These are phyloP conservation scores for Ogataea hybrid DNA, from an alignment of 1,139 yeast genomes.

Conservation along the genomic window DNA sequence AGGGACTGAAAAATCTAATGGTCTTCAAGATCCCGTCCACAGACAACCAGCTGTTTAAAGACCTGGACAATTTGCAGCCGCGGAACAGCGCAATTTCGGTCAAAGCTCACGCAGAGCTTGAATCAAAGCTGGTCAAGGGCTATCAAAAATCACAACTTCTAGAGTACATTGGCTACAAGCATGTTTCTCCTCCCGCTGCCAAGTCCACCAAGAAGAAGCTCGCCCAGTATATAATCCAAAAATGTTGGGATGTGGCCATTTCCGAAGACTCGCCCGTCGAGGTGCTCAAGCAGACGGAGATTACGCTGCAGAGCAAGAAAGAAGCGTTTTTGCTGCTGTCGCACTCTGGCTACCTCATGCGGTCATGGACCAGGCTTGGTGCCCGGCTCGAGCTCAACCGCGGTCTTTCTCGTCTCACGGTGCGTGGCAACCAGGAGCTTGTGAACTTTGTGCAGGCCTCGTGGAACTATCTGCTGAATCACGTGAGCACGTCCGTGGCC, in stretches of 20 bases:
- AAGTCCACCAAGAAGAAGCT: constrained; percentile 12
- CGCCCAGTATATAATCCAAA: constrained; percentile 13
- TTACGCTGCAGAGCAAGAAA: constrained; percentile 38
- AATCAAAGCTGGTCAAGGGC: constrained; percentile 30
- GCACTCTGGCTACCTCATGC: constrained; percentile 45
- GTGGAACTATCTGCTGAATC: constrained; percentile 31
- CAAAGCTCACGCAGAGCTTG: constrained; percentile 33
- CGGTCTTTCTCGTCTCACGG: constrained; percentile 35
- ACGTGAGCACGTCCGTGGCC: constrained; percentile 21
- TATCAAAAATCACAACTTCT: constrained; percentile 35
- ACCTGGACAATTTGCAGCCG: constrained; percentile 36
- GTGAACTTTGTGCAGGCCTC: constrained; percentile 32
- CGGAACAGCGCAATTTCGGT: constrained; percentile 26
- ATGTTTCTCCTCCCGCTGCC: constrained; percentile 1
- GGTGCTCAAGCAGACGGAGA: constrained; percentile 37
- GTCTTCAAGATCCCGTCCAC: constrained; percentile 33
- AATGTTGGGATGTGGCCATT: constrained; percentile 16
- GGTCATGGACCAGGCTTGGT: constrained; percentile 53
- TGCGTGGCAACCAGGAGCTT: constrained; percentile 35
- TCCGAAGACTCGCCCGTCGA: constrained; percentile 37
- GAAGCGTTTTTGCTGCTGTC: constrained; percentile 52
- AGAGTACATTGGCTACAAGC: constrained; percentile 21
- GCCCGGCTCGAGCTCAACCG: constrained; percentile 48
- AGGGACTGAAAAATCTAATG: constrained; percentile 33
- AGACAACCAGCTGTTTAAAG: constrained; percentile 29